Conservation (phyloP, 1,284 basidiomycete genomes). For the Jaminaea rosea region DNA sequence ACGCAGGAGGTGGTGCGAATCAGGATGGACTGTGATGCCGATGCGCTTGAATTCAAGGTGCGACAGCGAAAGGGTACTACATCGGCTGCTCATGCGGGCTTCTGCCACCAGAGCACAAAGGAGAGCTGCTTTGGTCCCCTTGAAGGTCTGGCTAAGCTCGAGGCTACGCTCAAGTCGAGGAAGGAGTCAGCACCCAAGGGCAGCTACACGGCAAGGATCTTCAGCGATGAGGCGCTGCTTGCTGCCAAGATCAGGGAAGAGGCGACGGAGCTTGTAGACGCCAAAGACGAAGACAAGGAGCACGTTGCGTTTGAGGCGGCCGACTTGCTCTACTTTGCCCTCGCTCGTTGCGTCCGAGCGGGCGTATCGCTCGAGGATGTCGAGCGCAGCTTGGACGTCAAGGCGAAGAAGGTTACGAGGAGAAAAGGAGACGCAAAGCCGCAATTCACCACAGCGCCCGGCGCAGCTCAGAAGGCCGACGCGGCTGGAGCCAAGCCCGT, state of each 20-base stretch:
- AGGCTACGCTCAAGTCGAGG: constrained; percentile 68
- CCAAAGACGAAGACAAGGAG: constrained; percentile 64
- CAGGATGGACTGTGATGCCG: constrained; percentile 81
- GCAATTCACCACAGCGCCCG: constrained; percentile 57
- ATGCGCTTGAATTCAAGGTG: constrained; percentile 84
- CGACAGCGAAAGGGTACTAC: constrained; percentile 64
- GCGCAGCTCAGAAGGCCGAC: constrained; percentile 28
- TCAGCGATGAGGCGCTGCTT: constrained; percentile 71
- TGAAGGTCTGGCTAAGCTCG: constrained; percentile 70
- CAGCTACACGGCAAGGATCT: constrained; percentile 83
- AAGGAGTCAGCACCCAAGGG: constrained; percentile 71
- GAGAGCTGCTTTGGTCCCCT: constrained; percentile 65
- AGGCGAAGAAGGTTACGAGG: constrained; percentile 78
- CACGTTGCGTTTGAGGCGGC: constrained; percentile 88
- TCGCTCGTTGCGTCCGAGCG: constrained; percentile 74
- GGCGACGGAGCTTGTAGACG: constrained; percentile 86
- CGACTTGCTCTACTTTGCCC: constrained; percentile 86
- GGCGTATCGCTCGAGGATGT: constrained; percentile 80
- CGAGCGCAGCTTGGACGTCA: constrained; percentile 72
- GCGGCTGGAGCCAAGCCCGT: constrained; percentile 25
- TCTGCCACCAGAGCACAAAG: constrained; percentile 75
- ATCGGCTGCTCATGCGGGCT: constrained; percentile 49
- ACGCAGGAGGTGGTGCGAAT: constrained; percentile 80
- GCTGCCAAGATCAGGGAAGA: constrained; percentile 95
- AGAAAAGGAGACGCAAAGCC: constrained; percentile 89